These are phyloP conservation scores for Echeveria elegans DNA, from an alignment of 164 flowering plant genomes.

Conservation along the genomic window DNA sequence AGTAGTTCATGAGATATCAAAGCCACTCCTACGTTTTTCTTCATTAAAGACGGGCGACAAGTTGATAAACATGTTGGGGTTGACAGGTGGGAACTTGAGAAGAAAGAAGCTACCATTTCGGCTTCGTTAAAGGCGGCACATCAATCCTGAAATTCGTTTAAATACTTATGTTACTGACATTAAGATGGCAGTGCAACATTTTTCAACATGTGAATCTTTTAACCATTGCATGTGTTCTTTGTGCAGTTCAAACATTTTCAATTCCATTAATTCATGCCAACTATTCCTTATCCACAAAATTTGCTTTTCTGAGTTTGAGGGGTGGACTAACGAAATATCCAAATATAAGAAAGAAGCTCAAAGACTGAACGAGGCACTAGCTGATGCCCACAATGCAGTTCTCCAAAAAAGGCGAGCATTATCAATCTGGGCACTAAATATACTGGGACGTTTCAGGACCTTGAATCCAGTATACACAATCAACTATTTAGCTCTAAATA, in stretches of 20 bases:
- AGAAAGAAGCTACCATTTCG: background rate
- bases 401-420: background rate
- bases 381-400: background rate
- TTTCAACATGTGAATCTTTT: background rate
- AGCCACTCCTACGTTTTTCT: background rate
- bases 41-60: background rate
- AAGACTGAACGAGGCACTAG: background rate
- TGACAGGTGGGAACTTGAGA: background rate
- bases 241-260: background rate
- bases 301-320: background rate
- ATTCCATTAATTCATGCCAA: background rate
- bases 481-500: no score
- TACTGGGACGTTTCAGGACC: no score
- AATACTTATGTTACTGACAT: background rate
- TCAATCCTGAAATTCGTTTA: background rate
- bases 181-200: background rate
- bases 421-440: no score
- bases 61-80: background rate
- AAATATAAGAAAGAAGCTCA: background rate
- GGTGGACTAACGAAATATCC: background rate
- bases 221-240: background rate
- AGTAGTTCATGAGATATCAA: conserved; percentile 6
- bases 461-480: no score
- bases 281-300: background rate
- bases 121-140: background rate